Conservation (phyloP, 352 stramenopile genomes). For the Blastocystis sp. region DNA sequence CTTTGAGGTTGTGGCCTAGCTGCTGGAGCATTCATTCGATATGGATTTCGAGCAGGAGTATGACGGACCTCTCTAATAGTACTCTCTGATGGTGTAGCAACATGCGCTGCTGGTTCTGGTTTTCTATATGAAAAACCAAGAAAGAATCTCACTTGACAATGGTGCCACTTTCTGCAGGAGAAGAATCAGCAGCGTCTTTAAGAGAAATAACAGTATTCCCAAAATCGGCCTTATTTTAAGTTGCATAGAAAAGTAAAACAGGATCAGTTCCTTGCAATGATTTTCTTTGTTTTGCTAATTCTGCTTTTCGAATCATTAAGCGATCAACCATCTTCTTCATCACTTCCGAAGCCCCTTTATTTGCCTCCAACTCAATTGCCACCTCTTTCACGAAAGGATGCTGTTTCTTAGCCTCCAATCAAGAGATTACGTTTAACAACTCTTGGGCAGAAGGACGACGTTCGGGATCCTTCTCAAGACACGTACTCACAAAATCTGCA, state of each 20-base stretch:
- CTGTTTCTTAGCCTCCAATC: background rate
- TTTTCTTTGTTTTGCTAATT: slow-evolving; percentile 15
- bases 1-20: background rate
- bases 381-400: slow-evolving; percentile 65
- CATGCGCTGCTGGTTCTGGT: background rate
- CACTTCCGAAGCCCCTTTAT: background rate
- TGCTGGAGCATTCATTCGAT: background rate
- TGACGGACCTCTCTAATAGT: background rate
- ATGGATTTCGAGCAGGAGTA: background rate
- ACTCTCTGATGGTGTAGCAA: background rate
- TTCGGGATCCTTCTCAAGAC: slow-evolving; percentile 78
- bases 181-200: background rate
- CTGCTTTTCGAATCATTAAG: slow-evolving; percentile 9
- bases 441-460: slow-evolving; percentile 76
- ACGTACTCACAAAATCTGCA: slow-evolving; percentile 78
- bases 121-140: background rate
- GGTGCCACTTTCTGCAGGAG: background rate
- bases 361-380: slow-evolving; percentile 62
- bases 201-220: slow-evolving; percentile 14
- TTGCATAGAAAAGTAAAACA: background rate
- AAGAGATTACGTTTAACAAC: slow-evolving; percentile 68
- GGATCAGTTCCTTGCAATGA: background rate
- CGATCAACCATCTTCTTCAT: slow-evolving; percentile 62
- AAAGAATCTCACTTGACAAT: background rate
- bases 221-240: slow-evolving; percentile 4